Evolutionary conservation across 2,329 filamentous ascomycete genomes (phyloP), one percentile per base, ranked within the genome.

Genomic region (Fusarium drepaniforme): DNA sequence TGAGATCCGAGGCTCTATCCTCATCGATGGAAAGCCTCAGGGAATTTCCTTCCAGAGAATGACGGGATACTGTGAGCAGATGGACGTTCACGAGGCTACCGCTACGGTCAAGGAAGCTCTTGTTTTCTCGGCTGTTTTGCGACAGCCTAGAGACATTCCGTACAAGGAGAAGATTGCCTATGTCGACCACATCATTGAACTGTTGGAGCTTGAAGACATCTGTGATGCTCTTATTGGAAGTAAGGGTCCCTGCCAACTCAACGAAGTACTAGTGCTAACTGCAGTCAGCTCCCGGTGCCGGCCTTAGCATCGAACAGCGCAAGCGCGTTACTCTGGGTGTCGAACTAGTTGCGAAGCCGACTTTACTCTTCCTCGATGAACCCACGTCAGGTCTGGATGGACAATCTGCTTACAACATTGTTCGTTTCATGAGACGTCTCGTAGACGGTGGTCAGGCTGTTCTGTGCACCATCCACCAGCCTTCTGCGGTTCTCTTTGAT

Each of bases 311-410:
- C 11, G 88, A 88, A 18, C 86, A 89, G 75, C 80, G 86, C 5
- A 94, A 94, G 83, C 87, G 92, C 35, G 84, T 94, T 2, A 93
- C 92, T 0, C 92, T 94, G 42, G 92, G 90, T 58, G 92, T 93
- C 1, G 92, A 94, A 74, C 82, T 94, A 6, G 92, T 91, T n/a
- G 91, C 92, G 2, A 93, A 92, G 77, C 92, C 92, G 0, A 86
- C 92, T 0, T 83, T 93, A 1, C 85, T 93, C 6, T 93, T 93
- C 85, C 82, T 93, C 9, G 92, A 93, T 74, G 92, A 93, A 76
- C 92, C 92, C 0, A 93, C 92, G 0, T 84, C 83, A 9, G 83
- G 83, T 0, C 75, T 85, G 8, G 86, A 88, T 59, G 77, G 79
- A 3, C 79, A 81, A 28, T 80, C 79, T 5, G 79, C 79, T 0